phyloP scores from a whole-genome alignment of 2,329 filamentous ascomycete species.

The Biscogniauxia sp. region DNA sequence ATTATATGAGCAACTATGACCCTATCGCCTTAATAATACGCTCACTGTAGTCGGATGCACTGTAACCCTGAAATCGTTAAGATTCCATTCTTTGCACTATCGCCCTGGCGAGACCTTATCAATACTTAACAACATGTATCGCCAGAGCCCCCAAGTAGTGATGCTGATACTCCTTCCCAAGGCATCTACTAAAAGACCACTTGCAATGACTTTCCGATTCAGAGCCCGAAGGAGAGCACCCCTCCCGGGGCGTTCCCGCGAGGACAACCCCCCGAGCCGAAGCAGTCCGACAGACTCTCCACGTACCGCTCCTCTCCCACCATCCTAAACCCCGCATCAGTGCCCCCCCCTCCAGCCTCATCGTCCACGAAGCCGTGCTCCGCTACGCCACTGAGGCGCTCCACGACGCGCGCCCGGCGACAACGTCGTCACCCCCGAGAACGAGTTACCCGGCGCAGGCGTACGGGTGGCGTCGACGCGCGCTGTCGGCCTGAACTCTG shows the following conservation, averaged over 20 bases:
- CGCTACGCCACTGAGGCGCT: conserved; percentile 27
- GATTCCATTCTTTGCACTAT: too few species aligned
- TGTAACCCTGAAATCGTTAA: too few species aligned
- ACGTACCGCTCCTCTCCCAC: conserved; percentile 18
- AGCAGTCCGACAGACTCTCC: conserved; percentile 15
- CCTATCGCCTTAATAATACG: too few species aligned
- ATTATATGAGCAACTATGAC: too few species aligned
- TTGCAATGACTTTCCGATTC: too few species aligned
- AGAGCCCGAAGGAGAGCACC: neutral
- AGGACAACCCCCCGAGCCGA: neutral
- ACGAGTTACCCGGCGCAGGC: conserved; percentile 33
- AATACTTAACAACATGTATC: too few species aligned
- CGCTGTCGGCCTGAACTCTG: conserved; percentile 32
- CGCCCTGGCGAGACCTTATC: too few species aligned
- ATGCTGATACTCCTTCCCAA: too few species aligned
- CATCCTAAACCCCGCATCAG: conserved; percentile 32
- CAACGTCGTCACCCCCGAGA: conserved; percentile 33
- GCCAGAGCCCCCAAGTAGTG: too few species aligned
- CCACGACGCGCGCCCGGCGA: conserved; percentile 28
- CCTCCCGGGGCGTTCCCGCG: neutral
- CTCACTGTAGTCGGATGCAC: too few species aligned
- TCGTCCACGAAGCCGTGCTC: conserved; percentile 30
- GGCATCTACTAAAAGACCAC: too few species aligned
- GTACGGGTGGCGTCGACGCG: conserved; percentile 32
- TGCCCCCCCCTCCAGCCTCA: conserved; percentile 31